phyloP scores from a whole-genome alignment of 1,139 yeast species.

The Debaryomyces coudertii region DNA sequence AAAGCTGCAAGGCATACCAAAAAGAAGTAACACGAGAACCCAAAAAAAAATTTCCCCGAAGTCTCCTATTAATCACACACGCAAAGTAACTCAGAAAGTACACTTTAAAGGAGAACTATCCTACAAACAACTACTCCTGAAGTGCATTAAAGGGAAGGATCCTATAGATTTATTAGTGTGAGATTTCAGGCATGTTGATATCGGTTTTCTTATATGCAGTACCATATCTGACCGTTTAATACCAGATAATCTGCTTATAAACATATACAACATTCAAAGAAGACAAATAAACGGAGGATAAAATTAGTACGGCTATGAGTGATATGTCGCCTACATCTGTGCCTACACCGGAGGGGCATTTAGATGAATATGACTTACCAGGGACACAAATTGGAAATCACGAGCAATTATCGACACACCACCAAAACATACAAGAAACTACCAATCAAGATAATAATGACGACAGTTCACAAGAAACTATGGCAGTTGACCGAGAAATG shows the following conservation, averaged over 20 bases:
- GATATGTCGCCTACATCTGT: not conserved
- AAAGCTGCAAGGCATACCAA: not conserved
- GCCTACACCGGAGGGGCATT: constrained; percentile 5
- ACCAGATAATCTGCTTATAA: constrained; percentile 4
- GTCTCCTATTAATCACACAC: not conserved
- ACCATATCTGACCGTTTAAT: not conserved
- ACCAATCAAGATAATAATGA: not conserved
- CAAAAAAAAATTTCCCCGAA: not conserved
- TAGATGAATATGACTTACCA: not conserved
- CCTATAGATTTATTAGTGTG: constrained; percentile 20
- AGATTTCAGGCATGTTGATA: not conserved
- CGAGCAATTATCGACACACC: not conserved
- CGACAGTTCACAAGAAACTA: not conserved
- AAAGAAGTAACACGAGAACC: not conserved
- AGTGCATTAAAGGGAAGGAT: constrained; percentile 19
- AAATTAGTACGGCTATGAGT: not conserved
- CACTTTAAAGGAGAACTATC: constrained; percentile 2
- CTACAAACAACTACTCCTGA: constrained; percentile 11
- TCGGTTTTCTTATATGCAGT: not conserved
- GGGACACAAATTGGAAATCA: not conserved
- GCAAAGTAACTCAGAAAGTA: not conserved
- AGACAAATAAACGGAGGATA: not conserved
- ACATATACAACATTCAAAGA: not conserved
- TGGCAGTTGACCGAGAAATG: constrained; percentile 15
- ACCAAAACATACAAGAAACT: constrained; percentile 1